phyloP scores from a whole-genome alignment of 495 filamentous ascomycete species.

The Neohortaea acidophila region DNA sequence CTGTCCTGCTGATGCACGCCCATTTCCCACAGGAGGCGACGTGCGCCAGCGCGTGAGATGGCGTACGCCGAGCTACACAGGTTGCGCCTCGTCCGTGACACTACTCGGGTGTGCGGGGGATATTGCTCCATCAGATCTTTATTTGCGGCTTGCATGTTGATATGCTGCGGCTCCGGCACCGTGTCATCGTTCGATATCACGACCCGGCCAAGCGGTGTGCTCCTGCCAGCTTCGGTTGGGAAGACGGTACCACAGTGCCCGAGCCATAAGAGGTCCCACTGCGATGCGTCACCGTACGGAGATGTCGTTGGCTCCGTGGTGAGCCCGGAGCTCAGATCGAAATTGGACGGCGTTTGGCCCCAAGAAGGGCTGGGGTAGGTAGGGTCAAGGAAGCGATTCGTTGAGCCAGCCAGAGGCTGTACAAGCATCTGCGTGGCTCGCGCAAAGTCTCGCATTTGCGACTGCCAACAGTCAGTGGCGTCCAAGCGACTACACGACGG shows the following conservation, averaged over 20 bases:
- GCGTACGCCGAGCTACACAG: conserved; percentile 7
- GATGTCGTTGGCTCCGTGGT: neutral
- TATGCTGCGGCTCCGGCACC: conserved; percentile 11
- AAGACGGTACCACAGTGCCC: conserved; percentile 10
- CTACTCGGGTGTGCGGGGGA: conserved; percentile 9
- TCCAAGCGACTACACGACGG: too few species aligned
- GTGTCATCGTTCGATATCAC: conserved; percentile 9
- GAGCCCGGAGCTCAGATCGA: neutral
- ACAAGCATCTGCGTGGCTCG: conserved; percentile 4
- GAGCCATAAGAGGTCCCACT: conserved; percentile 11
- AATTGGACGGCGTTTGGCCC: neutral
- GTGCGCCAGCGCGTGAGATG: conserved; percentile 3
- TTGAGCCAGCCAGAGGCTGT: conserved; percentile 6
- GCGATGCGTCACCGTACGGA: conserved; percentile 6
- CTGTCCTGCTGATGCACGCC: conserved; percentile 1
- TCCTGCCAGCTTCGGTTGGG: conserved; percentile 1
- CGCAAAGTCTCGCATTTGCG: conserved; percentile 11
- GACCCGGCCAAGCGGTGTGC: conserved; percentile 3
- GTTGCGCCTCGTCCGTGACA: neutral
- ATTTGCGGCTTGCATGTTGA: conserved; percentile 7
- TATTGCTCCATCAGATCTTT: conserved; percentile 2
- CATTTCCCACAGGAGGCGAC: conserved; percentile 8
- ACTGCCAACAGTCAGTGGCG: too few species aligned
- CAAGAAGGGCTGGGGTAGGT: conserved; percentile 1
- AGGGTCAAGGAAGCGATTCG: conserved; percentile 3